Base-by-base conservation (phyloP, 495 filamentous ascomycete genomes). In the Opeltia flavorubescens region DNA sequence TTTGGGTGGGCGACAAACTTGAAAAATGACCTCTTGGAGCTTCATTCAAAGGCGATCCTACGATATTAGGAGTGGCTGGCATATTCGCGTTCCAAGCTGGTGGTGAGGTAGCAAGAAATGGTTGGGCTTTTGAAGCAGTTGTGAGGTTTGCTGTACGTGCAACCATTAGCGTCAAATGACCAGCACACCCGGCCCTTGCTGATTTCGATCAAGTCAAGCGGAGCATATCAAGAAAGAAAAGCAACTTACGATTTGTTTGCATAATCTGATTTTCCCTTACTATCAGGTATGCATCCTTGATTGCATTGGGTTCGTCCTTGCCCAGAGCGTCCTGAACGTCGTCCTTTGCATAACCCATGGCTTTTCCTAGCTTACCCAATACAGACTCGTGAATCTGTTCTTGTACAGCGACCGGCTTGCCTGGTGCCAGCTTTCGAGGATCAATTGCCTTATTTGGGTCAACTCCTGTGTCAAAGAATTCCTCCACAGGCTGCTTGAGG, bases 261-360 rank as follows among this genome's bases (percentile, higher is more conserved):
- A 95, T 96, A 58, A 98, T 76, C 61, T 95, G 88, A 62, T 98
- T 96, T 65, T 98, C 91, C 42, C 89, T 77, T 26, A 96, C 86
- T 56, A 98, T 96, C 63, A 94, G 79, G 63, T 96, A 98, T 12
- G 91, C 91, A 70, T 98, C 91, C 61, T 98, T 98, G 66, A 98
- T 94, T 12, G 93, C 88, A 49, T 86, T 95, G 30, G 91, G 89
- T 58, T 98, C 91, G 40, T 94, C 78, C 46, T 84, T 84, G 50
- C 81, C 79, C 44, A 98, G 68, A 28, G 91, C 89, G 58, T 95
- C 89, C 60, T 94, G 83, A 30, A 98, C 91, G 66, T 98, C 91
- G 29, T 88, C 82, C 59, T 84, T 86, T 20, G 78, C 86, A 61
- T 98, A 98, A 45, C 91, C 91, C 89, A 98, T 95, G 20, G 85